Evolutionary conservation across 2,329 filamentous ascomycete genomes (phyloP), one percentile per base, ranked within the genome.

Genomic region (Paraphoma chrysanthemicola): DNA sequence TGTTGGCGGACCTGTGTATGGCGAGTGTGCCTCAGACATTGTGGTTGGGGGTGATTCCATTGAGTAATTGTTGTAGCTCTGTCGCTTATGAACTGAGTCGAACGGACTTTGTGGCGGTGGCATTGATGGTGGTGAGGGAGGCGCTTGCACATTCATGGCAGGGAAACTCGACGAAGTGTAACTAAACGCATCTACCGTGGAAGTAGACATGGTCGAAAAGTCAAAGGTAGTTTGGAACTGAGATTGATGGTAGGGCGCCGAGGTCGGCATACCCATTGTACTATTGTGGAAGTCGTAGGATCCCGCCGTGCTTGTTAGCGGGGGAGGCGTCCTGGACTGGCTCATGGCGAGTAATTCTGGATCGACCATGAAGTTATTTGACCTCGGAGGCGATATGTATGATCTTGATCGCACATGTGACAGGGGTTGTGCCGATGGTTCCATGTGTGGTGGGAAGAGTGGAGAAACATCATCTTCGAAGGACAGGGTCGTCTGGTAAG

Each of bases 21-120:
- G 78, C 33, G 79, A 80, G 43, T 69, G 71, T 38, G 77, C 66
- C 23, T 76, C 70, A 12, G 69, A 68, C 9, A 59, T 54, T 6
- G 64, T 63, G 4, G 64, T 59, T 29, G 62, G 56, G 47, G 69
- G 66, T 2, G 70, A 72, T 9, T 69, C 68, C 6, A 58, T 61
- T 23, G 70, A 69, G 44, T 66, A 60, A 31, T 59, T 69, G 39
- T 38, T 69, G 60, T 23, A 23, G 17, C 70, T 66, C 16, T 74
- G 71, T 9, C 63, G 63, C 31, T 58, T 69, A 31, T 58, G 44
- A 23, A 57, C 39, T 10, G 56, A 45, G 7, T 75, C 72, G 43
- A 54, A 14, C 5, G 53, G 48, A 14, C 45, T 57, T 49, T 43
- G 53, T 3, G 73, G 69, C n/a, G 71, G 74, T 44, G 61, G 71